phyloP scores from a whole-genome alignment of 257 asterid genomes.

The Gynochthodes officinalis region DNA sequence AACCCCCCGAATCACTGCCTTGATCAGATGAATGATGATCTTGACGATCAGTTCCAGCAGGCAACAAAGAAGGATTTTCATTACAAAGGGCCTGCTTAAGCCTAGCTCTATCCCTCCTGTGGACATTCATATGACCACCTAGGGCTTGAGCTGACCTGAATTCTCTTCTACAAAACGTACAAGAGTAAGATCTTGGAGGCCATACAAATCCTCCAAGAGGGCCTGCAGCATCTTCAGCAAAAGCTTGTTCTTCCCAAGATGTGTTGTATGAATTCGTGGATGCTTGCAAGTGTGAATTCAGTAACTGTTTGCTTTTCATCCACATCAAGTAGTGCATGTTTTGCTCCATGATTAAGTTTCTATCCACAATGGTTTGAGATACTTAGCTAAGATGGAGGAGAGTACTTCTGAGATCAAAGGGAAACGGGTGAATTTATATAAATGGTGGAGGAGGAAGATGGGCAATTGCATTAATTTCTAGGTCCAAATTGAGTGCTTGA shows the following conservation, averaged over 20 bases:
- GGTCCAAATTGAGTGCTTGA: conserved; percentile 20
- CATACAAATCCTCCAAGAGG: conserved; percentile 44
- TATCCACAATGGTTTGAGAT: neutral
- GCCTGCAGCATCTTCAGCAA: conserved; percentile 26
- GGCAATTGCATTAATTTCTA: neutral
- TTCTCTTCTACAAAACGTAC: conserved; percentile 56
- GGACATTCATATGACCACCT: conserved; percentile 81
- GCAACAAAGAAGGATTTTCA: neutral
- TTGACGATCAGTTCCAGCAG: neutral
- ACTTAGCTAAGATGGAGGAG: neutral
- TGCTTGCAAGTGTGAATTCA: conserved; percentile 11
- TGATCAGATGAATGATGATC: neutral
- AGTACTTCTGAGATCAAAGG: neutral
- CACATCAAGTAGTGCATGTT: conserved; percentile 25
- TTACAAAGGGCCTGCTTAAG: conserved; percentile 41
- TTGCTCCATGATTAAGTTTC: conserved; percentile 16
- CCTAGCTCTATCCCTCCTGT: conserved; percentile 63
- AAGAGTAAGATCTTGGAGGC: conserved; percentile 65
- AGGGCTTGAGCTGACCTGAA: conserved; percentile 73
- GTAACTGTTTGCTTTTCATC: conserved; percentile 27
- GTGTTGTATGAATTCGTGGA: conserved; percentile 20
- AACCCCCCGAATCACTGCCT: neutral
- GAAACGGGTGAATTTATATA: conserved; percentile 3
- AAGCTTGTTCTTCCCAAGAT: conserved; percentile 33
- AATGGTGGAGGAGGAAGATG: neutral